Base-by-base conservation (phyloP, 257 asterid genomes). In the Vinca minor region DNA sequence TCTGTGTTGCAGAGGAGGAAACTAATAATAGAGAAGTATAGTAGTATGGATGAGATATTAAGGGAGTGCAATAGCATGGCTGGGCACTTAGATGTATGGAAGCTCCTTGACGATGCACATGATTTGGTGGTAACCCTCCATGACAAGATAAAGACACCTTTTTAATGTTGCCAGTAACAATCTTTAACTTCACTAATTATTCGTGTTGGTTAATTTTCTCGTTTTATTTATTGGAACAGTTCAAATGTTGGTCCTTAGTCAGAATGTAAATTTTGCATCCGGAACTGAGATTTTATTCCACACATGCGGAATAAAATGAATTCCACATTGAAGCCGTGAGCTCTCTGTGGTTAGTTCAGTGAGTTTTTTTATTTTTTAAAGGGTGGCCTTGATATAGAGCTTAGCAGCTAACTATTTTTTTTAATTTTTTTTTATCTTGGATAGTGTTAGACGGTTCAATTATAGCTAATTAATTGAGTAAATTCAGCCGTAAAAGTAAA, bases 41-140 rank as follows among this genome's bases (percentile, higher is more conserved):
- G 68, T 62, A 90, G 97, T 82, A 87, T 87, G 97, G 97, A 90
- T 36, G 96, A 90, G 79, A 90, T 87, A 45, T 64, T 90, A 64
- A 84, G 85, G 77, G 97, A 87, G 76, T 90, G 97, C 63, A 83
- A 90, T 45, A 79, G 90, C 56, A 90, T 90, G 96, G 89, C 96
- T 3, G 97, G 97, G 52, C 86, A 85, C 66, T 88, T 90, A 7
- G 93, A 90, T 26, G 87, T 90, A 29, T 90, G 97, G 97, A 90
- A 84, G 83, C 93, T 90, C 26, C 83, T 90, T 0, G 96, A 91
- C 25, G 96, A 85, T 64, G 95, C 96, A 0, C 96, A 87, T 62
- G 82, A 78, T 67, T 81, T 91, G 86, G 95, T 87, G 21, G 94
- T 85, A 54, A 83, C 82, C 32, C 89, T 91, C 45, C 93, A 87